Base-by-base conservation (phyloP, 2,329 filamentous ascomycete genomes). In the Ophiostoma triangulosporum region DNA sequence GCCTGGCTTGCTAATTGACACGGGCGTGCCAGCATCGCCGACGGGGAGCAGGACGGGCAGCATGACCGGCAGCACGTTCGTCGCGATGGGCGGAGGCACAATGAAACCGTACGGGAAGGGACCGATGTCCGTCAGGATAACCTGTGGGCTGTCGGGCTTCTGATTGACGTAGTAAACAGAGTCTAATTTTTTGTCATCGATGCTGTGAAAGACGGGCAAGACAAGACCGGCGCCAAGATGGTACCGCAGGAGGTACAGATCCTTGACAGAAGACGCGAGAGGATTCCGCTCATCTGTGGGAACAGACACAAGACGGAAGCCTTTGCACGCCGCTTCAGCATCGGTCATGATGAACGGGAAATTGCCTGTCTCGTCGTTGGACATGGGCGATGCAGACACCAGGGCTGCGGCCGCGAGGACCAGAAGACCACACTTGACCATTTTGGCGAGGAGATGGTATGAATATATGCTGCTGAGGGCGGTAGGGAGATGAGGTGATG, bases 101-200 rank as follows among this genome's bases (percentile, higher is more conserved):
- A 58, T 60, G 54, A 74, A 60, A 48, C 68, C 69, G 33, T 61
- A 65, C 3, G 72, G 69, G 52, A 4, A 62, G 62, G 4, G 69
- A 69, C 6, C 62, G 67, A 31, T 69, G 56, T 74, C 72, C 26
- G 66, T 68, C 29, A 75, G 53, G 50, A 72, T 61, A 38, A 64
- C 65, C 62, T 17, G 59, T 58, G 6, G 67, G 57, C 35, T 71
- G 65, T 6, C 59, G 70, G 50, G 35, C 20, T 29, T 50, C 9
- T 35, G 72, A 59, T 77, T 77, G 54, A 71, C 63, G 67, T 76
- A 77, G 60, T 76, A 77, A 55, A 70, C 59, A 49, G 65, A 63
- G 6, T 62, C 62, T 14, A 52, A 49, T 4, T 45, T 53, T 12
- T 26, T 20, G 3, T 56, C 52, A 29, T 56, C 51, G 27, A 62